phyloP scores from a whole-genome alignment of 768 basidiomycete genomes.

The Epithele typhae region DNA sequence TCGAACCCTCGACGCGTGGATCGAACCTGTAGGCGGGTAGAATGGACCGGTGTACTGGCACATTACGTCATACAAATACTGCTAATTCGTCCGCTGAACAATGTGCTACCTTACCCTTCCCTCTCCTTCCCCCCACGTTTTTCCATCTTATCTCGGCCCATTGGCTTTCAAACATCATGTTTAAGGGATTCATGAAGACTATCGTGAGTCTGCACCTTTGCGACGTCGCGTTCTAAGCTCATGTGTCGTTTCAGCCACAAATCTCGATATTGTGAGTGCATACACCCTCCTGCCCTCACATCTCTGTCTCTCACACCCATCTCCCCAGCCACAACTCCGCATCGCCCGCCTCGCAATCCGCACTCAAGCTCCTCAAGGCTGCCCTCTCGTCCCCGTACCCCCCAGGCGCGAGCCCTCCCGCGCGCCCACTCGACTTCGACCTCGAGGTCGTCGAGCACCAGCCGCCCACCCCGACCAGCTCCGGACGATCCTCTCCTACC shows the following conservation, averaged over 20 bases:
- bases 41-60: too few species aligned
- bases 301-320: not conserved
- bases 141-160: too few species aligned
- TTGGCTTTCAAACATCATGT: too few species aligned
- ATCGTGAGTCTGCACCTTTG: constrained; percentile 2
- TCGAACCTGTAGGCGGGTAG: too few species aligned
- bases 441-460: constrained; percentile 66
- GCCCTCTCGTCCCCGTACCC: constrained; percentile 64
- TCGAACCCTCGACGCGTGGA: too few species aligned
- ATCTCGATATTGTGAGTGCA: constrained; percentile 58
- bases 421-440: constrained; percentile 64
- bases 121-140: too few species aligned
- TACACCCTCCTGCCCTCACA: not conserved
- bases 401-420: constrained; percentile 35
- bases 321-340: constrained; percentile 54
- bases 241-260: constrained; percentile 41
- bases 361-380: constrained; percentile 53
- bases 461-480: constrained; percentile 69
- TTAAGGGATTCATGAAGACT: constrained; percentile 13
- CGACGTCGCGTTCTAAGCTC: too few species aligned
- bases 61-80: too few species aligned
- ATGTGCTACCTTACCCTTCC: too few species aligned
- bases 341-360: constrained; percentile 61
- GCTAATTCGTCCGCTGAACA: too few species aligned
- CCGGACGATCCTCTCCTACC: constrained; percentile 59